Conservation (phyloP, 768 basidiomycete genomes). For the Gloeopeniophorella convolvens region DNA sequence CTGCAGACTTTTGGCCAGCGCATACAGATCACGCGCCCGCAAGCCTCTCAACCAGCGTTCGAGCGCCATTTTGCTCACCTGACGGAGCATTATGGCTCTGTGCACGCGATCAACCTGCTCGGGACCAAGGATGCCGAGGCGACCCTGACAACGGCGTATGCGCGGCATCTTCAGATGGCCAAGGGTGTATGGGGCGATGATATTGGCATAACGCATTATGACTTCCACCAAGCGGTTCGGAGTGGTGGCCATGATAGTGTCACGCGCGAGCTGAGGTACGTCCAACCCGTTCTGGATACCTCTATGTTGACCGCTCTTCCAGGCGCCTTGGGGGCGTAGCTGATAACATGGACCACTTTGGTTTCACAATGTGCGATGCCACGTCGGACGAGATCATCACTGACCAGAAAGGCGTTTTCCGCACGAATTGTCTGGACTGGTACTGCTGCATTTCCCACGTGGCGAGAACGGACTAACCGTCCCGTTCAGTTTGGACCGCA, state of each 20-base stretch:
- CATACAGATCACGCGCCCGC: slow-evolving; percentile 92
- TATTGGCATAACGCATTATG: slow-evolving; percentile 80
- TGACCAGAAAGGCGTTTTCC: slow-evolving; percentile 87
- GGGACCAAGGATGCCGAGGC: slow-evolving; percentile 92
- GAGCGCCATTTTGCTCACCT: slow-evolving; percentile 88
- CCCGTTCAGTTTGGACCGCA: slow-evolving; percentile 77
- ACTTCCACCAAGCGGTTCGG: slow-evolving; percentile 84
- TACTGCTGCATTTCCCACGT: slow-evolving; percentile 25
- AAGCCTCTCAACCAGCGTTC: slow-evolving; percentile 95
- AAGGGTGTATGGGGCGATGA: slow-evolving; percentile 56
- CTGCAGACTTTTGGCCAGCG: slow-evolving; percentile 90
- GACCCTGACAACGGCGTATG: slow-evolving; percentile 75
- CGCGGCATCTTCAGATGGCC: slow-evolving; percentile 67
- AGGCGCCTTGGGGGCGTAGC: slow-evolving; percentile 57
- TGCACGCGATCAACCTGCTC: slow-evolving; percentile 88
- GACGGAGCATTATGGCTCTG: slow-evolving; percentile 75
- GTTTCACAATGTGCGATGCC: slow-evolving; percentile 78
- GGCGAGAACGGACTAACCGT: not conserved
- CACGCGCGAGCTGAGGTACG: slow-evolving; percentile 60
- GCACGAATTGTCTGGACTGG: slow-evolving; percentile 96
- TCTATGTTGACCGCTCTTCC: not conserved
- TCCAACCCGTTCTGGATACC: not conserved
- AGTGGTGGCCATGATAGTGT: slow-evolving; percentile 85
- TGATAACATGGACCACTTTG: slow-evolving; percentile 69
- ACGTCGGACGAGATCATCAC: slow-evolving; percentile 64